Percentiles rank a stretch among this genome's conserved stretches.
phyloP scores from a whole-genome alignment of 1,139 yeast species.

The Debaryomyces sp. region DNA sequence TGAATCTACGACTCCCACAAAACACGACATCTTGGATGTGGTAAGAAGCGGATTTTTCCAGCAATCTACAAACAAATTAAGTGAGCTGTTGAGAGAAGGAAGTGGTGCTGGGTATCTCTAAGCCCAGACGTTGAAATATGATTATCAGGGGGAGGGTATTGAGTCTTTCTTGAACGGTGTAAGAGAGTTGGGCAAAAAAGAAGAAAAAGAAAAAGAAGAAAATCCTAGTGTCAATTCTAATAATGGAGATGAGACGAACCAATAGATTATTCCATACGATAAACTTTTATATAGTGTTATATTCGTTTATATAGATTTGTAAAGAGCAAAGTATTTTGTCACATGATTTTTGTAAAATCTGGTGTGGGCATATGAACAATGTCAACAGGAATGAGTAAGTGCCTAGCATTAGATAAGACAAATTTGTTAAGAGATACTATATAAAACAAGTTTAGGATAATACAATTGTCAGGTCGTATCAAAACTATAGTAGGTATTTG shows the following conservation, averaged over 20 bases:
- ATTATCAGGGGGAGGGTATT: conserved; percentile 62
- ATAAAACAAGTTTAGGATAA: not conserved
- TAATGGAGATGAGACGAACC: not conserved
- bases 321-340: not conserved
- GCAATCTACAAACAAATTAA: conserved; percentile 48
- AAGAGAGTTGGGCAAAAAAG: conserved; percentile 33
- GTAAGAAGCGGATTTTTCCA: conserved; percentile 57
- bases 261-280: not conserved
- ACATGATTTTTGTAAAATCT: not conserved
- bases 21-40: conserved; percentile 45
- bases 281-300: not conserved
- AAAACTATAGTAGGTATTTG: not conserved
- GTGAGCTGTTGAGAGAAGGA: conserved; percentile 40
- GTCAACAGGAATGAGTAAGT: not conserved
- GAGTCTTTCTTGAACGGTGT: conserved; percentile 54
- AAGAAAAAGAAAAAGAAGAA: conserved; percentile 18
- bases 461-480: not conserved
- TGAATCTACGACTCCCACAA: conserved; percentile 39
- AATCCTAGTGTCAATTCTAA: not conserved
- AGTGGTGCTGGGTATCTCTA: conserved; percentile 57
- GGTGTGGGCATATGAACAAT: not conserved
- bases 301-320: not conserved
- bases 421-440: not conserved
- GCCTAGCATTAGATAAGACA: not conserved
- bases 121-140: conserved; percentile 52